Evolutionary conservation across 352 stramenopile species (phyloP).

Genomic region (Globisporangium abappressorium): DNA sequence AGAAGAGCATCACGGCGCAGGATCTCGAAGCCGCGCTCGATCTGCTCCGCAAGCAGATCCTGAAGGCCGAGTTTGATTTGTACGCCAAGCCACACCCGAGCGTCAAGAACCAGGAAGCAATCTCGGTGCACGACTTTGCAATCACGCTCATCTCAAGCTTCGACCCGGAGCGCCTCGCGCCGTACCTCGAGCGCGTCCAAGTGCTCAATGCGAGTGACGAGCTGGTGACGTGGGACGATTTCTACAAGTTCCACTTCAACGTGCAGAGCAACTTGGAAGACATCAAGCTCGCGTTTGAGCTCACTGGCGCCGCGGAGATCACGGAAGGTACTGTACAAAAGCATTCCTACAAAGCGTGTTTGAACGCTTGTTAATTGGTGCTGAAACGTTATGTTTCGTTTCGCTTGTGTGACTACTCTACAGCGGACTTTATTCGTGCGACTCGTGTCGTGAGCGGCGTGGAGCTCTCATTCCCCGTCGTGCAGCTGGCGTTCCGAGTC

Average conservation of each 20-base stretch:
- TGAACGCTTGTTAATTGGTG: too few species aligned
- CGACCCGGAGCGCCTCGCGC: slow-evolving; percentile 57
- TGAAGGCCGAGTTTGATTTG: slow-evolving; percentile 69
- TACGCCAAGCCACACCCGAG: slow-evolving; percentile 49
- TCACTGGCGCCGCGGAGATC: slow-evolving; percentile 59
- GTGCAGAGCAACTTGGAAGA: slow-evolving; percentile 67
- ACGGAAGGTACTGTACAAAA: slow-evolving; percentile 41
- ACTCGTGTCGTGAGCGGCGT: slow-evolving; percentile 60
- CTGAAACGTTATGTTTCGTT: neutral
- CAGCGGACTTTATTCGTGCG: slow-evolving; percentile 69
- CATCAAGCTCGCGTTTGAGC: slow-evolving; percentile 73
- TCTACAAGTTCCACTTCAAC: slow-evolving; percentile 71
- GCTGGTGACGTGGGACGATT: slow-evolving; percentile 67
- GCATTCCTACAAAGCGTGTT: neutral
- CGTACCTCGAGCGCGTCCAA: slow-evolving; percentile 61
- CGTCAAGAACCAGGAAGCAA: slow-evolving; percentile 34
- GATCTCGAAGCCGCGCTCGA: slow-evolving; percentile 55
- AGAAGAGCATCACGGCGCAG: slow-evolving; percentile 51
- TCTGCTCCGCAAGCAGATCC: slow-evolving; percentile 51
- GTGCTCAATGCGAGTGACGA: slow-evolving; percentile 57
- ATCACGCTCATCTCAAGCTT: slow-evolving; percentile 74
- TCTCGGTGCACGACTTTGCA: slow-evolving; percentile 79
- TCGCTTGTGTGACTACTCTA: neutral
- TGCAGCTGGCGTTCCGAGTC: slow-evolving; percentile 71
- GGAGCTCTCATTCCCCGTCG: slow-evolving; percentile 62